Percentiles rank a stretch among this genome's conserved stretches.
Evolutionary conservation across 352 stramenopile genomes (phyloP).

Genomic region (Pythium rishiriense): DNA sequence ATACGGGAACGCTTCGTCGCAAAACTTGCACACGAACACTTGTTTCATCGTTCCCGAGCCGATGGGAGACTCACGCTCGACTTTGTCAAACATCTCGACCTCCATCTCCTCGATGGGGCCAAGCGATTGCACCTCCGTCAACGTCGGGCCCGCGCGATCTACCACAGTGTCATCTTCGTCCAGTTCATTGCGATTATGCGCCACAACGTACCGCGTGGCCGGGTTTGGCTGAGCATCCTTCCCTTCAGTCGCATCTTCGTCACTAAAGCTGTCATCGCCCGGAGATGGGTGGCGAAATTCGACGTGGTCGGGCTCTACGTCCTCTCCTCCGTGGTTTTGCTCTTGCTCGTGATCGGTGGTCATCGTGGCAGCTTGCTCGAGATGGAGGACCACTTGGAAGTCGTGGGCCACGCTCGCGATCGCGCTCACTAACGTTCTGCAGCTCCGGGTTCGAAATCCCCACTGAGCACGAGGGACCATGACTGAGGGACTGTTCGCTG

Average conservation of each 20-base stretch:
- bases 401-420: background rate
- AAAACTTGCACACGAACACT: conserved; percentile 27
- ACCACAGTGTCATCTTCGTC: background rate
- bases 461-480: too few species aligned
- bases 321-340: background rate
- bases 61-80: background rate
- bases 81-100: conserved; percentile 15
- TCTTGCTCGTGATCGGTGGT: background rate
- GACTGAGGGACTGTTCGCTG: background rate
- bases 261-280: background rate
- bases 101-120: conserved; percentile 29
- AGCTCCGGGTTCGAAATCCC: conserved; percentile 8
- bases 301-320: background rate
- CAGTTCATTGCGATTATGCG: conserved; percentile 1
- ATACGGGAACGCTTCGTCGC: conserved; percentile 21
- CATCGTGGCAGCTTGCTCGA: conserved; percentile 16
- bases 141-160: background rate
- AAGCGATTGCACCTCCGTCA: conserved; percentile 11
- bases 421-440: background rate
- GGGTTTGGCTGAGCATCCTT: background rate
- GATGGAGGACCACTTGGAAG: background rate
- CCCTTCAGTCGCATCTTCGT: background rate
- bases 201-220: background rate
- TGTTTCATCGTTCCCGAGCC: conserved; percentile 13
- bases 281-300: conserved; percentile 8